Conservation (phyloP, 805 yeast species). For the Monosporozyma unispora region DNA sequence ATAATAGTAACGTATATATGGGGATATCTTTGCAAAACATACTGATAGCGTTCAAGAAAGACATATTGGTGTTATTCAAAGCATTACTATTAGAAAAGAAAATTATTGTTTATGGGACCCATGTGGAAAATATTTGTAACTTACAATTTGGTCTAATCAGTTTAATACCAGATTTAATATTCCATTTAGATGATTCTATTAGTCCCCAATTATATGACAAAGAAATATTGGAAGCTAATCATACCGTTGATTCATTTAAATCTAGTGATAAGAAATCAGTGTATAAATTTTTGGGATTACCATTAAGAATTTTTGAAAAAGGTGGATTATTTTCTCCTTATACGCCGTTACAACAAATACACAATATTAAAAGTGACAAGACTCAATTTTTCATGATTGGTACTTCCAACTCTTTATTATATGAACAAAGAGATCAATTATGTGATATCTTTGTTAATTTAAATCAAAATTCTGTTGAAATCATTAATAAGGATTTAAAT, state of each 20-base stretch:
- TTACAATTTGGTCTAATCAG: constrained; percentile 78
- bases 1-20: constrained; percentile 40
- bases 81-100: constrained; percentile 67
- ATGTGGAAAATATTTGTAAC: constrained; percentile 72
- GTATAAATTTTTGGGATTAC: constrained; percentile 75
- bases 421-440: constrained; percentile 50
- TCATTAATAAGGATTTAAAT: constrained; percentile 35
- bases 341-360: constrained; percentile 85
- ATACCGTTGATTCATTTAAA: constrained; percentile 56
- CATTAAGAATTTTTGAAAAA: constrained; percentile 73
- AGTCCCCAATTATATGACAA: constrained; percentile 50
- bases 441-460: constrained; percentile 69
- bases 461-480: constrained; percentile 42
- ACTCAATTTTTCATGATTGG: constrained; percentile 70
- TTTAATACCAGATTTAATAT: constrained; percentile 70
- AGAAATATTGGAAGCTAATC: constrained; percentile 42
- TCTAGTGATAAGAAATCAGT: constrained; percentile 74
- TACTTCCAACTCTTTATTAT: constrained; percentile 73
- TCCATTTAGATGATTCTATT: constrained; percentile 67
- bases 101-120: constrained; percentile 67
- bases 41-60: constrained; percentile 47
- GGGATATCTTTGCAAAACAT: constrained; percentile 67
- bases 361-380: constrained; percentile 49
- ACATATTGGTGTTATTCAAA: constrained; percentile 61
- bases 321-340: constrained; percentile 91